phyloP scores from a whole-genome alignment of 2,329 filamentous ascomycete genomes.

The Colletotrichum sp. region DNA sequence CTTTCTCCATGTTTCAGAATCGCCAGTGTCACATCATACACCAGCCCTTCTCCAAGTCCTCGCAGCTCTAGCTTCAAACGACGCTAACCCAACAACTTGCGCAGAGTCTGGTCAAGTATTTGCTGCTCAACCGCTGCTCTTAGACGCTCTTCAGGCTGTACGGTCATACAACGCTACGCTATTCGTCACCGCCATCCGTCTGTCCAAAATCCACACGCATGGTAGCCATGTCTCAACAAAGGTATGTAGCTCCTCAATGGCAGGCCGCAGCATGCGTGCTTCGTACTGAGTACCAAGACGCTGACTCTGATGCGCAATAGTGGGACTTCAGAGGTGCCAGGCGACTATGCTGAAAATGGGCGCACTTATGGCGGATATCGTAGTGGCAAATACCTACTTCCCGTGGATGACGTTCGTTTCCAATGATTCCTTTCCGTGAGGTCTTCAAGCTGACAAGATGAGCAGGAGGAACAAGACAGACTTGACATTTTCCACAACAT shows the following conservation, averaged over 20 bases:
- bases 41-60: not conserved
- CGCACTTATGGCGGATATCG: slow-evolving; percentile 73
- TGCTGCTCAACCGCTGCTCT: not conserved
- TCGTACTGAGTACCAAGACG: not conserved
- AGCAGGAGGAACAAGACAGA: slow-evolving; percentile 73
- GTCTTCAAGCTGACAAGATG: not conserved
- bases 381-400: slow-evolving; percentile 75
- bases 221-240: slow-evolving; percentile 35
- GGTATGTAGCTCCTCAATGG: slow-evolving; percentile 23
- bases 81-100: not conserved
- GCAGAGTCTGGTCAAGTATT: not conserved
- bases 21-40: not conserved
- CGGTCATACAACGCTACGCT: not conserved
- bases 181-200: not conserved
- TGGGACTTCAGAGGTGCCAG: not conserved
- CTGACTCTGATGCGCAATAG: not conserved
- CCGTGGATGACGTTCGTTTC: slow-evolving; percentile 73
- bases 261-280: not conserved
- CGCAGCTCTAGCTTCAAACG: not conserved
- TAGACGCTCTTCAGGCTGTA: not conserved
- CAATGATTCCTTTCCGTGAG: not conserved
- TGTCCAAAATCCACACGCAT: slow-evolving; percentile 9
- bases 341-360: slow-evolving; percentile 65
- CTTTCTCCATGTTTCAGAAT: slow-evolving; percentile 4
- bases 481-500: slow-evolving; percentile 85